Base-by-base conservation (phyloP, 805 yeast genomes). In the Cyberlindnera nakhonratchasimensis region DNA sequence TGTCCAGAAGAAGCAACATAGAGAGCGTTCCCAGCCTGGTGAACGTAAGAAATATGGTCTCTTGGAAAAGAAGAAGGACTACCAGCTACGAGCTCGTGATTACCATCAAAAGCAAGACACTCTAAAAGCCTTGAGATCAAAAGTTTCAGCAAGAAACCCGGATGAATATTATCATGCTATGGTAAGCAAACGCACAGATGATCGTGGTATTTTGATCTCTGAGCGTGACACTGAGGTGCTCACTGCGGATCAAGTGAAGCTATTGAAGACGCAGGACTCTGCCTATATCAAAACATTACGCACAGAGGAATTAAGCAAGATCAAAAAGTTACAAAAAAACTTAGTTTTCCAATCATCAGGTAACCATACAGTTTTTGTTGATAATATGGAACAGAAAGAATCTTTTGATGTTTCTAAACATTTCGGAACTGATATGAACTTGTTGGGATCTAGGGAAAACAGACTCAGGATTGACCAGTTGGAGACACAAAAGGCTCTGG, bases 121-220 rank as follows among this genome's bases (percentile, higher is more conserved):
- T 7, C 49, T 93, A 39, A 86, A 85, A 65, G 72, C 82, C 1
- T 72, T 93, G 44, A 79, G 85, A 51, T 70, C 72, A 31, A 91
- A 88, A 59, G 95, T 86, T 2, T 67, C 72, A 28, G 72, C 73
- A 34, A 75, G 88, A 53, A 93, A 93, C 61, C 95, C 95, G 13
- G 99, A 93, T 72, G 99, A 93, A 64, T 93, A 85, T 67, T 89
- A 91, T 64, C 96, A 88, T 76, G 93, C 88, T 17, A 93, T 93
- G 99, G 77, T 82, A 24, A 70, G 74, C 12, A 70, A 72, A 46
- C 74, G 72, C 54, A 79, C 93, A 5, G 95, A 88, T 50, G 66
- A 71, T 2, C 68, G 74, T 10, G 97, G 97, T 1, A 71, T 86
- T 8, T 57, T 84, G 37, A 61, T 84, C 10, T 67, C 80, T 1